Base-by-base conservation (phyloP, 2,329 filamentous ascomycete species). In the Stachybotrys elegans region DNA sequence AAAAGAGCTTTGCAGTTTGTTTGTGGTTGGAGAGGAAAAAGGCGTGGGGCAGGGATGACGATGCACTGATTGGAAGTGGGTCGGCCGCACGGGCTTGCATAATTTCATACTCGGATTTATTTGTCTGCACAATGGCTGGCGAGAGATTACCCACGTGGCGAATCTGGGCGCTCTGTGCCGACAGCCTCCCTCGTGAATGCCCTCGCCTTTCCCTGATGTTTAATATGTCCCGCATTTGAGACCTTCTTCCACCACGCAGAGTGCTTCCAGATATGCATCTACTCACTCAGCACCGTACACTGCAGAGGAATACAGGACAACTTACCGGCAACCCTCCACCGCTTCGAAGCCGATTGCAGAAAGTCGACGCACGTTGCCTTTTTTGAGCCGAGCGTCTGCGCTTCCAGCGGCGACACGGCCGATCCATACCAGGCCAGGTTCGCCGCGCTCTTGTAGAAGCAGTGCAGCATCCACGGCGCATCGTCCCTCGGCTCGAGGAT, bases 181-280 rank as follows among this genome's bases (percentile, higher is more conserved):
- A n/a, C n/a, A n/a, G n/a, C n/a, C n/a, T n/a, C n/a, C n/a, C n/a
- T n/a, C n/a, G n/a, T n/a, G n/a, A n/a, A n/a, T n/a, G n/a, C n/a
- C n/a, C n/a, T n/a, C n/a, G n/a, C n/a, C n/a, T n/a, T n/a, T n/a
- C n/a, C n/a, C n/a, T n/a, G n/a, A n/a, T n/a, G n/a, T n/a, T 29
- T n/a, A 29, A n/a, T 29, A 29, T n/a, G n/a, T 9, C 9, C 25
- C 25, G 9, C 9, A 29, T 29, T 29, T 13, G 8, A 40, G 22
- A 8, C 12, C 37, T 13, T 40, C 3, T 4, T 40, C 37, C 3
- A 25, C 37, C 17, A n/a, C 11, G 2, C 4, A 9, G 6, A 40
- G 22, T 27, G 37, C 37, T 40, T 40, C 37, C 4, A n/a, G 21
- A 17, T 40, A 40, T 13, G 22, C 37, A 25, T 40, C 37, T 40